Base-by-base conservation (phyloP, 192 early-diverging fungal species). In the Entophlyctis luteolus region DNA sequence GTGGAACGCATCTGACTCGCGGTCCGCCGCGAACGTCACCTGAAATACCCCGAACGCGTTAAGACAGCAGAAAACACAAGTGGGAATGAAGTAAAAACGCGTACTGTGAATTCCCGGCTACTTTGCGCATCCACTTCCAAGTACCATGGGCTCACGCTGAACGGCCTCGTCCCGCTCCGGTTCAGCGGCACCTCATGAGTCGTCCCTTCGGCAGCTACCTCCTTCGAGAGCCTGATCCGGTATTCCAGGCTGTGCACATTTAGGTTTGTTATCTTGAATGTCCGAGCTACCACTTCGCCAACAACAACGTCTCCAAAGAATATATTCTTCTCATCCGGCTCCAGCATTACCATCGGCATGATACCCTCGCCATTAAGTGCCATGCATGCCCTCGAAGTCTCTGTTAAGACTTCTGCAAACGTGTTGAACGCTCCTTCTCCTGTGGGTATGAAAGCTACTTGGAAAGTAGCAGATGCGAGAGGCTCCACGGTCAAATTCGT, bases 291-390 rank as follows among this genome's bases (percentile, higher is more conserved):
- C 16, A 16, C 23, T 27, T 79, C 78, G 23, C 78, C 78, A 12
- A 79, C 23, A 20, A 52, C 69, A 6, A 79, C 50, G 55, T 79
- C 73, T 27, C 74, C 74, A 2, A 77, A 10, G 25, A 71, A 65
- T 20, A 72, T 20, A 4, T 18, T 22, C 3, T 49, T 36, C 4
- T 47, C 49, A 23, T 53, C 20, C 16, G 63, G 57, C 16, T 75
- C 71, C 20, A 75, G 32, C 18, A 52, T 34, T 33, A 77, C 34
- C 4, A n/a, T 47, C n/a, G 77, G 77, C 20, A 77, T 31, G 38
- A 74, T 38, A n/a, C 75, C 74, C 55, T 77, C 28, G 18, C 77
- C 77, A 20, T 39, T 18, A 22, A 79, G 48, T 33, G 36, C 47
- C 16, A 74, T 55, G n/a, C 32, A 25, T 2, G 71, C 47, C 22